These are phyloP conservation scores for Pelargonium citronellum DNA, from an alignment of 441 rosid genomes.

Conservation along the genomic window DNA sequence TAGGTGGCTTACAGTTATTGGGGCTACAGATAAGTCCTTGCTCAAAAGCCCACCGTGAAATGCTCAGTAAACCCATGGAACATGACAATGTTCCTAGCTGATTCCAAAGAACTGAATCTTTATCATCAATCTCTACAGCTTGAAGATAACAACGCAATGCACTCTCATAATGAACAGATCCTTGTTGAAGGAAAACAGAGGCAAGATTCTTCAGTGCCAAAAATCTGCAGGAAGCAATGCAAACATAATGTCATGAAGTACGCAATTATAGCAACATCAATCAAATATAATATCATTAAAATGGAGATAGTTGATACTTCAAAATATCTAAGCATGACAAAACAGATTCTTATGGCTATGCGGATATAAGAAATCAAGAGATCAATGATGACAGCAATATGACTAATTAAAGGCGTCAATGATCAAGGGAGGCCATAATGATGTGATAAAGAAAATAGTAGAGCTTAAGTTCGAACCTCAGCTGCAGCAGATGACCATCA, in stretches of 20 bases:
- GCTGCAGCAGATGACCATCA: slow-evolving; percentile 81
- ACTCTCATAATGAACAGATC: slow-evolving; percentile 69
- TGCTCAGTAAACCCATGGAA: slow-evolving; percentile 86
- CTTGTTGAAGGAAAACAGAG: slow-evolving; percentile 85
- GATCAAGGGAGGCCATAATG: background rate
- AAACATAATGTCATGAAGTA: background rate
- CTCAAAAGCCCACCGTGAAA: slow-evolving; percentile 99
- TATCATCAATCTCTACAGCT: slow-evolving; percentile 95
- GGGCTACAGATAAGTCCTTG: slow-evolving; percentile 99
- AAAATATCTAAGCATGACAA: background rate
- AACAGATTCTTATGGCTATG: background rate
- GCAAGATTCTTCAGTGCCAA: slow-evolving; percentile 95
- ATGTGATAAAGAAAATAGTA: slow-evolving; percentile 9
- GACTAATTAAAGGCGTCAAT: background rate
- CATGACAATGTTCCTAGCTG: slow-evolving; percentile 94
- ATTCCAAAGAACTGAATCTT: slow-evolving; percentile 98
- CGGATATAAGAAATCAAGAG: background rate
- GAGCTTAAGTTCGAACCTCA: slow-evolving; percentile 45
- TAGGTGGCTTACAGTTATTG: slow-evolving; percentile 65
- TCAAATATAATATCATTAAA: slow-evolving; percentile 5
- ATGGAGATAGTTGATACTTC: background rate
- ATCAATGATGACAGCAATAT: slow-evolving; percentile 1
- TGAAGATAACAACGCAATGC: slow-evolving; percentile 93
- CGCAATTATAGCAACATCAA: background rate
- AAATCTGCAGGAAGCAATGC: slow-evolving; percentile 51